These are phyloP conservation scores for Gilbertella persicaria DNA, from an alignment of 371 early-diverging fungal genomes.

Conservation along the genomic window DNA sequence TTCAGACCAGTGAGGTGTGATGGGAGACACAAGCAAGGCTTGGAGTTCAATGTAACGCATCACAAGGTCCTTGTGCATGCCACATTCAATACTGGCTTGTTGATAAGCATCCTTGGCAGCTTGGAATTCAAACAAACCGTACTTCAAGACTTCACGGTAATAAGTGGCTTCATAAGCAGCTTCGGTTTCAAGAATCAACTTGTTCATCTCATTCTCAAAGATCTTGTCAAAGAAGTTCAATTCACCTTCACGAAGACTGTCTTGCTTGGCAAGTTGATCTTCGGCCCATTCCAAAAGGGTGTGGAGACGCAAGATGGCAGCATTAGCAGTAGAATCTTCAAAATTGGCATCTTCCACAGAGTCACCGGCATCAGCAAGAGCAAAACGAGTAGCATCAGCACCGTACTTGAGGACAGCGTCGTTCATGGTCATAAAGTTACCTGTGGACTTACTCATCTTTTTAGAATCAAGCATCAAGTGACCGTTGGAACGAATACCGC, in stretches of 20 bases:
- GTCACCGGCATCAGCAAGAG: conserved; percentile 97
- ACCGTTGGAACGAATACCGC: conserved; percentile 94
- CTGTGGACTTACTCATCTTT: conserved; percentile 99
- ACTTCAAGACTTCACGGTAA: conserved; percentile 96
- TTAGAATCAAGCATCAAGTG: conserved; percentile 96
- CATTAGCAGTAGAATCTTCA: conserved; percentile 95
- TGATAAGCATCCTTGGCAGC: conserved; percentile 92
- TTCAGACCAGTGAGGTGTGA: conserved; percentile 95
- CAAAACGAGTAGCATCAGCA: conserved; percentile 97
- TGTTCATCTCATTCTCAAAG: conserved; percentile 88
- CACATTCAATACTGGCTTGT: conserved; percentile 63
- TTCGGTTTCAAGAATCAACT: conserved; percentile 68
- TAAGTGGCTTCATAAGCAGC: conserved; percentile 81
- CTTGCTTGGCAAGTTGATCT: conserved; percentile 48
- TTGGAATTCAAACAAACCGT: conserved; percentile 92
- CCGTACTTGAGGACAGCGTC: conserved; percentile 92
- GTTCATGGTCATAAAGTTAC: conserved; percentile 96
- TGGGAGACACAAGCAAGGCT: conserved; percentile 82
- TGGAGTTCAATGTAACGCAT: conserved; percentile 81
- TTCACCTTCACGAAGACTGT: conserved; percentile 45
- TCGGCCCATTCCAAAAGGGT: conserved; percentile 93
- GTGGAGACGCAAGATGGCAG: conserved; percentile 93
- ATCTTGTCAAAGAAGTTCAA: conserved; percentile 80
- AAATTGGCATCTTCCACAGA: conserved; percentile 99
- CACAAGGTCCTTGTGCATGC: conserved; percentile 88